A percentile compares a stretch with the other conserved stretches of the same genome.
Evolutionary conservation across 192 early-diverging fungal species (phyloP).

Genomic region (Mortierella antarctica): DNA sequence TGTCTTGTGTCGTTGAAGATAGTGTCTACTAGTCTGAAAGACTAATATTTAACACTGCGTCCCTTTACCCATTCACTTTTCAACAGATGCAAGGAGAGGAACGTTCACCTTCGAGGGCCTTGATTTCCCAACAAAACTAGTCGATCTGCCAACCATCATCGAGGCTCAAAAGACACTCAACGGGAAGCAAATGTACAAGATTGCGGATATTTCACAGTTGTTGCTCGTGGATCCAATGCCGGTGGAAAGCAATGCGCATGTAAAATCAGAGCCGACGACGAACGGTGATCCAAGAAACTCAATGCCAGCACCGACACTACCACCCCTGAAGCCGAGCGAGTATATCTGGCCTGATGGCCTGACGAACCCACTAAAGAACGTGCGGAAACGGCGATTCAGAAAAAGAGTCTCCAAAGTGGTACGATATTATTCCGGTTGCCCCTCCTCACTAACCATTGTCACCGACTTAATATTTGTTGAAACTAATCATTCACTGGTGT

Average conservation of each 20-base stretch:
- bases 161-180: conserved; percentile 90
- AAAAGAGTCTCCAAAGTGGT: conserved; percentile 83
- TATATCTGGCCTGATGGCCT: conserved; percentile 85
- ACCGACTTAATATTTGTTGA: background rate
- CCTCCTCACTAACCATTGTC: background rate
- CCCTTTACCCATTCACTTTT: background rate
- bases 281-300: background rate
- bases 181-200: conserved; percentile 87
- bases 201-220: conserved; percentile 88
- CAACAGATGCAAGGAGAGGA: conserved; percentile 68
- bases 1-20: background rate
- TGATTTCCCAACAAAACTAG: conserved; percentile 72
- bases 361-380: conserved; percentile 78
- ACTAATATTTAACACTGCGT: background rate
- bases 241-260: background rate
- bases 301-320: conserved; percentile 15
- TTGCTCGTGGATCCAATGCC: conserved; percentile 18
- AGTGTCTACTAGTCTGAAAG: background rate
- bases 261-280: conserved; percentile 22
- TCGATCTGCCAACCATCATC: conserved; percentile 87
- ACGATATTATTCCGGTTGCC: background rate
- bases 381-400: conserved; percentile 82
- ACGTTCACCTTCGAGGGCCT: conserved; percentile 64
- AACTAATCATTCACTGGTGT: background rate
- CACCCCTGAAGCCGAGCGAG: conserved; percentile 61